Percentiles rank a stretch among this genome's conserved stretches.
Evolutionary conservation across 176 grass and related monocot genomes (phyloP).

Genomic region (Canna indica): DNA sequence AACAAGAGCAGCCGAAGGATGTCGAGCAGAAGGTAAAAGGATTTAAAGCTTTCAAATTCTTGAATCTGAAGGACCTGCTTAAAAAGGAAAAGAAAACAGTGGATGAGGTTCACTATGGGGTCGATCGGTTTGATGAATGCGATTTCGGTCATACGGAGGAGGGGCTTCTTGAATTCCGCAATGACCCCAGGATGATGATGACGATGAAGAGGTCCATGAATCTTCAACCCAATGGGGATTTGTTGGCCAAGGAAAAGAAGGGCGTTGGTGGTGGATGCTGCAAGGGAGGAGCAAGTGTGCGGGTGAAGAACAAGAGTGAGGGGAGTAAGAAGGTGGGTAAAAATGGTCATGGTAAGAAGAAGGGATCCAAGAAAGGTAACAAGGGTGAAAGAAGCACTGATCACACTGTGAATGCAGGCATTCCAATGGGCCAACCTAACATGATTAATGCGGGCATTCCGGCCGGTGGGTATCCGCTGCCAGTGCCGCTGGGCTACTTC

Average conservation of each 20-base stretch:
- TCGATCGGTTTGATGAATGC: background rate
- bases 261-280: background rate
- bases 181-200: background rate
- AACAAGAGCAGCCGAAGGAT: background rate
- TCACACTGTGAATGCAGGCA: background rate
- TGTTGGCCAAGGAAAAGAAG: background rate
- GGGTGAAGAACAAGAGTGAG: background rate
- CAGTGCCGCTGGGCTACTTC: background rate
- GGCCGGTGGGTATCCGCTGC: background rate
- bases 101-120: background rate
- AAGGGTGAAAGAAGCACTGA: background rate
- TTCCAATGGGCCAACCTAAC: slow-evolving; percentile 8
- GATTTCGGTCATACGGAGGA: background rate
- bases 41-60: slow-evolving; percentile 18
- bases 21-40: slow-evolving; percentile 5
- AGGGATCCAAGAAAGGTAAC: too few species aligned
- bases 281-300: background rate
- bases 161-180: background rate
- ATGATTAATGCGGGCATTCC: background rate
- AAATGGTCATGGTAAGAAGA: background rate
- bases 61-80: slow-evolving; percentile 3
- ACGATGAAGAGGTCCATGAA: slow-evolving; percentile 15
- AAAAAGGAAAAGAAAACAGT: background rate
- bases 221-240: background rate
- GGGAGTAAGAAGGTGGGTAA: background rate